These are phyloP conservation scores for Backusella liffmaniae DNA, from an alignment of 192 early-diverging fungal genomes.

Conservation along the genomic window DNA sequence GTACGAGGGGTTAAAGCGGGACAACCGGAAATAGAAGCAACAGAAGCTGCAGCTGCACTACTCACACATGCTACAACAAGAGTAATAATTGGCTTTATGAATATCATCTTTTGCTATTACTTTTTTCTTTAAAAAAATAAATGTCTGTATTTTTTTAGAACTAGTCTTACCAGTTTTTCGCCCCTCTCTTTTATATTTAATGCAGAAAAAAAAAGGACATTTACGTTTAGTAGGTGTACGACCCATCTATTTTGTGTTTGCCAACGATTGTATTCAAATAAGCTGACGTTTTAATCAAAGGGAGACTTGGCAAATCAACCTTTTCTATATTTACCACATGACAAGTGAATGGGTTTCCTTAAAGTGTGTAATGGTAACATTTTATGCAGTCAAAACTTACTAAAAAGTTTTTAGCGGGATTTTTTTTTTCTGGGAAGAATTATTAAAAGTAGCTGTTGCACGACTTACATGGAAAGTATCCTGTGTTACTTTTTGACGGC, in stretches of 20 bases:
- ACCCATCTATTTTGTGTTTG: background rate
- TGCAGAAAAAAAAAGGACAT: background rate
- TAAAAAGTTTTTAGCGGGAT: background rate
- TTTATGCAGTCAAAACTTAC: background rate
- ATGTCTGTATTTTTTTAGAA: background rate
- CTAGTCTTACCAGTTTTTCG: background rate
- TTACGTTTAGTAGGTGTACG: background rate
- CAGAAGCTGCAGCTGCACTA: background rate
- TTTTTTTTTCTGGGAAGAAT: background rate
- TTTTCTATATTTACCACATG: background rate
- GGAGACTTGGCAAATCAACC: background rate
- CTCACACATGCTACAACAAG: background rate
- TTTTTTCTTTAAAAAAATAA: background rate
- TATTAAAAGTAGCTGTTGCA: background rate
- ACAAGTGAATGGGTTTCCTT: background rate
- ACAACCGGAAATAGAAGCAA: slow-evolving; percentile 27
- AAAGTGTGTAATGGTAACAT: background rate
- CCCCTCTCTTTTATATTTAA: background rate
- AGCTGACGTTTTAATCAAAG: background rate
- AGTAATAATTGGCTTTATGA: background rate
- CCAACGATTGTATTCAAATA: background rate
- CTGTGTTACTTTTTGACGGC: background rate
- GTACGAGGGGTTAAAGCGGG: slow-evolving; percentile 41
- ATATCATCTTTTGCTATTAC: background rate
- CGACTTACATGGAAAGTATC: background rate